Evolutionary conservation across 495 filamentous ascomycete species (phyloP).

Genomic region (Aspergillus haitiensis): DNA sequence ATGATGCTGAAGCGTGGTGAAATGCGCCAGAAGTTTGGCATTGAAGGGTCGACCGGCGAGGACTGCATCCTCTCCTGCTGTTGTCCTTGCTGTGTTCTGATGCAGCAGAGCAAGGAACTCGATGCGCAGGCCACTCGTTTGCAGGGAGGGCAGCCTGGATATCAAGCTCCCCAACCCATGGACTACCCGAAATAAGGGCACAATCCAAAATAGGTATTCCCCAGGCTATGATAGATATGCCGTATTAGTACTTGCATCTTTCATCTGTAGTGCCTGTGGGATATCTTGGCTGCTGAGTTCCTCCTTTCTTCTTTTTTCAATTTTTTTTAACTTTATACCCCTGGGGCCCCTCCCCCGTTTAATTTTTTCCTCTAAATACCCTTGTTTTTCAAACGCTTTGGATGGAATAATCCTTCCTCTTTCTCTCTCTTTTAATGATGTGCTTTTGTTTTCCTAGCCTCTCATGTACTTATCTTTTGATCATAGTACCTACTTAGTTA

Average conservation of each 20-base stretch:
- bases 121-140: constrained; percentile 18
- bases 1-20: constrained; percentile 56
- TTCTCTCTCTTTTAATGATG: no score
- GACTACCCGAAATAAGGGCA: constrained; percentile 5
- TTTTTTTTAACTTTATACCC: no score
- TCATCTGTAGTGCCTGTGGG: no score
- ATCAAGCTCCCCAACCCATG: constrained; percentile 26
- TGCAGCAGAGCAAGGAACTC: constrained; percentile 58
- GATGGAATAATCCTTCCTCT: no score
- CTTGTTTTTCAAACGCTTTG: no score
- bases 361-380: no score
- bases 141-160: constrained; percentile 15
- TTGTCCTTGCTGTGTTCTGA: constrained; percentile 52
- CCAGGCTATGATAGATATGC: neutral
- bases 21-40: constrained; percentile 52
- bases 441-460: no score
- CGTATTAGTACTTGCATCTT: neutral
- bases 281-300: no score
- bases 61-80: constrained; percentile 55
- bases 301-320: no score
- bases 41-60: constrained; percentile 51
- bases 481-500: no score
- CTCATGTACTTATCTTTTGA: no score
- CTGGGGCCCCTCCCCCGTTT: no score
- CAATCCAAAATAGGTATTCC: neutral